These are phyloP conservation scores for Stropharia rugosoannulata DNA, from an alignment of 768 basidiomycete species.

Conservation along the genomic window DNA sequence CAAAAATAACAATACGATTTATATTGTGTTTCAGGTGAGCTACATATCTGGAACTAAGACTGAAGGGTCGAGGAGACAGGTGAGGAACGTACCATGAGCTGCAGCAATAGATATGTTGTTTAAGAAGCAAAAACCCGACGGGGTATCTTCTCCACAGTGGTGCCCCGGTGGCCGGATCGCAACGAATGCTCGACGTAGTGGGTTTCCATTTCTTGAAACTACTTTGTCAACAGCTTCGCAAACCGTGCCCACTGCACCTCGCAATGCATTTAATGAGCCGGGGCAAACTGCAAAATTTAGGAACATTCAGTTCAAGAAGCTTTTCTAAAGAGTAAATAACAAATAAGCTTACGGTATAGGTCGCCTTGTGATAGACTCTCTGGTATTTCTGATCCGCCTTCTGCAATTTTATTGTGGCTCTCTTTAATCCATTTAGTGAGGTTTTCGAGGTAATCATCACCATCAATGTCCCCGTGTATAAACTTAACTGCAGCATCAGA, in stretches of 20 bases:
- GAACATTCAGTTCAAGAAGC: background rate
- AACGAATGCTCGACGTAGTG: constrained; percentile 64
- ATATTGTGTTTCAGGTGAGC: constrained; percentile 81
- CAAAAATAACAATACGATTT: constrained; percentile 80
- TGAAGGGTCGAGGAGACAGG: background rate
- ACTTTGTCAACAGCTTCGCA: constrained; percentile 87
- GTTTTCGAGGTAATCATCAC: constrained; percentile 65
- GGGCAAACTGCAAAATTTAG: constrained; percentile 62
- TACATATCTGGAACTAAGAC: constrained; percentile 24
- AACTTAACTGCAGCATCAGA: constrained; percentile 68
- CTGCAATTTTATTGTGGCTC: constrained; percentile 58
- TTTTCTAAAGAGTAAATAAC: too few species aligned
- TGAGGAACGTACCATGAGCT: constrained; percentile 68
- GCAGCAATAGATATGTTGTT: constrained; percentile 92
- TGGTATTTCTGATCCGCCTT: constrained; percentile 76
- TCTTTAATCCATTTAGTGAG: constrained; percentile 58
- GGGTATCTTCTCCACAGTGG: constrained; percentile 89
- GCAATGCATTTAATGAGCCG: constrained; percentile 71
- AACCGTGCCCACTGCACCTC: constrained; percentile 79
- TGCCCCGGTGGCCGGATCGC: constrained; percentile 90
- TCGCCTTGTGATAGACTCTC: constrained; percentile 71
- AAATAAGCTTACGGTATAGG: constrained; percentile 69
- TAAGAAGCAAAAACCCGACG: constrained; percentile 93
- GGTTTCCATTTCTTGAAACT: constrained; percentile 23
- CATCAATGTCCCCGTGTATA: constrained; percentile 68